A percentile compares a stretch with the other conserved stretches of the same genome.
phyloP scores from a whole-genome alignment of 345 rosid species.

The Euphorbia pulcherrima region DNA sequence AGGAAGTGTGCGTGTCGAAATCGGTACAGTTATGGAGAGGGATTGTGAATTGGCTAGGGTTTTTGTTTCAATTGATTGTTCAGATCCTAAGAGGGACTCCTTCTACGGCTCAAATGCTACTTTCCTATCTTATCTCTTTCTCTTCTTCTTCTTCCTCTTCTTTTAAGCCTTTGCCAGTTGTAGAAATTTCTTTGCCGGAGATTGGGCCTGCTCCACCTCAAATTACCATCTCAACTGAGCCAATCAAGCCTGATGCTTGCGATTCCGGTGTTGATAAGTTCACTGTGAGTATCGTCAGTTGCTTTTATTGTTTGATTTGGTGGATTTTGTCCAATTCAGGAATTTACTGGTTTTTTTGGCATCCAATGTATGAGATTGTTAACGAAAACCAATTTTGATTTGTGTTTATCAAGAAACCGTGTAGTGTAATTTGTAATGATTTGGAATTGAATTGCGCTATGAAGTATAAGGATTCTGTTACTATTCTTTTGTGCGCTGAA shows the following conservation, averaged over 20 bases:
- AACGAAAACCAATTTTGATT: too few relatives aligned
- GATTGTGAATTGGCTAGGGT: constrained; percentile 12
- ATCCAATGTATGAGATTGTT: too few relatives aligned
- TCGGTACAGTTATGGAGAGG: constrained; percentile 12
- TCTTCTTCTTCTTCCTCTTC: constrained; percentile 24
- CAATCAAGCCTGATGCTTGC: constrained; percentile 16
- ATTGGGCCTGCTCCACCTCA: constrained; percentile 35
- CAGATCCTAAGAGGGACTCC: constrained; percentile 13
- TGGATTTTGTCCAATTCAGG: constrained; percentile 2
- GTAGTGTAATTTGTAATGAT: too few relatives aligned
- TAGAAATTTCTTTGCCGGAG: constrained; percentile 49
- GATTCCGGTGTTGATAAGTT: constrained; percentile 36
- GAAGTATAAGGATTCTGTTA: too few relatives aligned
- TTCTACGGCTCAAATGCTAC: constrained; percentile 11
- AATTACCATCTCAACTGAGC: constrained; percentile 17
- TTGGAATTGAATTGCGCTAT: too few relatives aligned
- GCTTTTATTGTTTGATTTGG: background rate
- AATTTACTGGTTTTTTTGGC: too few relatives aligned
- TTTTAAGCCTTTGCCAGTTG: constrained; percentile 66
- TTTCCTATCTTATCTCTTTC: constrained; percentile 8
- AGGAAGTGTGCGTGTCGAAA: background rate
- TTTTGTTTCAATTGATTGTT: constrained; percentile 5
- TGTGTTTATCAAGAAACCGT: too few relatives aligned
- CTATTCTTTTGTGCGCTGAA: too few relatives aligned
- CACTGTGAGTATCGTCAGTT: constrained; percentile 35